phyloP scores from a whole-genome alignment of 1,284 basidiomycete species.

The Marasmius tenuissimus region DNA sequence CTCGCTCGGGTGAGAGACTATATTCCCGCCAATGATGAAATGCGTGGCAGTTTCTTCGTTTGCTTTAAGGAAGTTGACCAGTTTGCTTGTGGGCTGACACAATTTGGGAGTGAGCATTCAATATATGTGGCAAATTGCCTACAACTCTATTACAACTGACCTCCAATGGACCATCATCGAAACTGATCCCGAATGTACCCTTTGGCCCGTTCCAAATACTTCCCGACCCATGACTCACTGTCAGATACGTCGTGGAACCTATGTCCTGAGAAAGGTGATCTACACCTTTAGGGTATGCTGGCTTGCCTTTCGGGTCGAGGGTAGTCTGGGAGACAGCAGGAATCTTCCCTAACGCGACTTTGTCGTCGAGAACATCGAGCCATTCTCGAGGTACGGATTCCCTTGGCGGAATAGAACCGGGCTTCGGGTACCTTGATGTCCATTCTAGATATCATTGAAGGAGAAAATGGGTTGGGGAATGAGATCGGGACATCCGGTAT shows the following conservation, averaged over 20 bases:
- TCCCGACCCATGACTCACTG: conserved; percentile 56
- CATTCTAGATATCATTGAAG: conserved; percentile 43
- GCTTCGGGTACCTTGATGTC: conserved; percentile 51
- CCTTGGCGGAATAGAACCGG: conserved; percentile 34
- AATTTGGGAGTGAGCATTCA: neutral
- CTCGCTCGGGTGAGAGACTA: conserved; percentile 52
- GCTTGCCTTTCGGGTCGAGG: conserved; percentile 29
- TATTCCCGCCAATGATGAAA: conserved; percentile 81
- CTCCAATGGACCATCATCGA: conserved; percentile 79
- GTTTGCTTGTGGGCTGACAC: neutral
- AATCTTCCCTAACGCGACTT: conserved; percentile 67
- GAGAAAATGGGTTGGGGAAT: conserved; percentile 1
- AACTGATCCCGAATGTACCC: conserved; percentile 57
- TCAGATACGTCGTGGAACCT: conserved; percentile 68
- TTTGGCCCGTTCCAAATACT: conserved; percentile 75
- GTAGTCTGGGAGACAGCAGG: conserved; percentile 62
- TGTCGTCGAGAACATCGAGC: conserved; percentile 64
- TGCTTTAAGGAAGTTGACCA: conserved; percentile 50
- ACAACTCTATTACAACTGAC: conserved; percentile 37
- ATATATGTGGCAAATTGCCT: conserved; percentile 1
- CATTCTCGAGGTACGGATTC: conserved; percentile 57
- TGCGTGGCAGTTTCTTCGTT: conserved; percentile 71
- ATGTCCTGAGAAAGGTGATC: conserved; percentile 53
- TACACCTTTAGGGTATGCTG: conserved; percentile 53
- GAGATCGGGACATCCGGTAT: too few species aligned